These are phyloP conservation scores for Mortierella sp. DNA, from an alignment of 371 early-diverging fungal species.

Conservation along the genomic window DNA sequence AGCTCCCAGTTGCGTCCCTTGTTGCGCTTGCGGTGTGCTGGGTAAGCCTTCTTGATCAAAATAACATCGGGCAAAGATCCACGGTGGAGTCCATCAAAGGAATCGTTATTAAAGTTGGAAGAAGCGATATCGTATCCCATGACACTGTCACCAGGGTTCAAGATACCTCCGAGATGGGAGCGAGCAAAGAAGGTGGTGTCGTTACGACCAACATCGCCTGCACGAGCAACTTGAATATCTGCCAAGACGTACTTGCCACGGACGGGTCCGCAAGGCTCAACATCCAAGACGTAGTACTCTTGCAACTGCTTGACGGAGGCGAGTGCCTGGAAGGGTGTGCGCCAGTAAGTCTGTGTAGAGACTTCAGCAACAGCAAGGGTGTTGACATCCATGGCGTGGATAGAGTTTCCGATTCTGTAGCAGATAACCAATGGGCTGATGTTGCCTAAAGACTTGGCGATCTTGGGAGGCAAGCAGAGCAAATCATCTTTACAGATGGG, in stretches of 20 bases:
- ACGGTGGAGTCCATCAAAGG: slow-evolving; percentile 77
- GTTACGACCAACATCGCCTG: slow-evolving; percentile 87
- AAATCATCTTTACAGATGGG: slow-evolving; percentile 99
- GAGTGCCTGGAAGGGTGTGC: slow-evolving; percentile 82
- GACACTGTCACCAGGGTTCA: slow-evolving; percentile 93
- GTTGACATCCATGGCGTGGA: slow-evolving; percentile 89
- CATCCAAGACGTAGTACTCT: slow-evolving; percentile 96
- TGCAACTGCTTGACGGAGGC: slow-evolving; percentile 81
- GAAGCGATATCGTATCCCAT: slow-evolving; percentile 92
- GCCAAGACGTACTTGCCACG: slow-evolving; percentile 82
- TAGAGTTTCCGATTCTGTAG: slow-evolving; percentile 86
- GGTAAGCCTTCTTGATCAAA: slow-evolving; percentile 92
- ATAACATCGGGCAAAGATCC: slow-evolving; percentile 87
- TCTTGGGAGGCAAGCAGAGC: slow-evolving; percentile 87
- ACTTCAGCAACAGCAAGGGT: slow-evolving; percentile 85
- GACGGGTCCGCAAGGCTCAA: slow-evolving; percentile 84
- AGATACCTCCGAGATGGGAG: slow-evolving; percentile 93
- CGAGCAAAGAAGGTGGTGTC: slow-evolving; percentile 89
- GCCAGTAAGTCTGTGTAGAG: slow-evolving; percentile 84
- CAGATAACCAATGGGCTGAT: slow-evolving; percentile 88
- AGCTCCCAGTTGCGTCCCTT: slow-evolving; percentile 93
- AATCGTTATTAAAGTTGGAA: slow-evolving; percentile 92
- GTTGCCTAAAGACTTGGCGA: slow-evolving; percentile 88
- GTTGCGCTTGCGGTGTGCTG: slow-evolving; percentile 88
- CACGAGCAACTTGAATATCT: slow-evolving; percentile 83